Base-by-base conservation (phyloP, 768 basidiomycete genomes). In the Suillus sp. region DNA sequence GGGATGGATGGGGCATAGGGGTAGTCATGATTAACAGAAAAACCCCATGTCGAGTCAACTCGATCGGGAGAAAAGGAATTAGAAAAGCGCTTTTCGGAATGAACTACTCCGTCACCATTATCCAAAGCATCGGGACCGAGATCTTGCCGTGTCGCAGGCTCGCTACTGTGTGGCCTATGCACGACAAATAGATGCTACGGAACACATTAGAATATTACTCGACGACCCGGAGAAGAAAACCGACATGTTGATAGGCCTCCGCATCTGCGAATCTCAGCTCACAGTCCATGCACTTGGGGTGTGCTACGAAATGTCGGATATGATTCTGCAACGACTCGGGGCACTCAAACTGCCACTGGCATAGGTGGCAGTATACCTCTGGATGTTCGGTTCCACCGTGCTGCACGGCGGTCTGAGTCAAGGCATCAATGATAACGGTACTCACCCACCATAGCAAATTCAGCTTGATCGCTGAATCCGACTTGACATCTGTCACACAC, bases 251-350 rank as follows among this genome's bases (percentile, higher is more conserved):
- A 63, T 78, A 74, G 2, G 73, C 72, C 50, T 73, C 73, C 30
- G 75, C 69, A 62, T 81, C 78, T 51, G 72, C 65, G 62, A 83
- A 84, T 35, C 81, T 80, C 51, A 76, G 58, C n/a, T 72, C 67
- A 59, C 84, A 85, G 35, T 71, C 67, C 30, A 69, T 64, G 61
- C 84, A 84, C 60, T 78, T 79, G 3, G 84, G 81, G 69, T 85
- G 84, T 20, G 66, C 70, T 27, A 74, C 70, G 20, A 84, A 83
- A 13, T 74, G 72, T 22, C 64, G 71, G 66, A 79, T 81, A 64
- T 85, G 84, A 35, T 71, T 72, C 51, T 78, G 73, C 30, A 81
- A 64, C 22, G 72, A 67, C 27, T 78, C 75, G 2, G 69, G 57
- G 16, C 73, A 73, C 45, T 78, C 75, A 62, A 84, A 84, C 38